Conservation (phyloP, 768 basidiomycete genomes). For the Lanmaoa rubissima region DNA sequence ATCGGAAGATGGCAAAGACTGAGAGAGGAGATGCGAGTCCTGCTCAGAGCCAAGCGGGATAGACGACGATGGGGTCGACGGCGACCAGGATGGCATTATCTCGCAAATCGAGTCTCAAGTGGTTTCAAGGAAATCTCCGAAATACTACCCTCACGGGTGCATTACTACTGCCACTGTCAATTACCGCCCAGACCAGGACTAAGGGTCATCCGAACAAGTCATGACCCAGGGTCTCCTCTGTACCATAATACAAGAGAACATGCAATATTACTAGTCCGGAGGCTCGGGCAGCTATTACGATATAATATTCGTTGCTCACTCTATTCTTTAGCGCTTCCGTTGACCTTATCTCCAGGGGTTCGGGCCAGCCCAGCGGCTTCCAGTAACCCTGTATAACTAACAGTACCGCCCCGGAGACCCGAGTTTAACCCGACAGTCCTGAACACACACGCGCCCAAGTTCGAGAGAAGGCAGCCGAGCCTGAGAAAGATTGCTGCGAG, state of each 20-base stretch:
- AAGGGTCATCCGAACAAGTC: not conserved
- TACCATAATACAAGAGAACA: too few species aligned
- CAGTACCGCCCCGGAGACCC: conserved; percentile 19
- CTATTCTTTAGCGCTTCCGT: conserved; percentile 17
- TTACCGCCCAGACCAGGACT: too few species aligned
- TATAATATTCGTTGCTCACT: not conserved
- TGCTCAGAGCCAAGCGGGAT: conserved; percentile 21
- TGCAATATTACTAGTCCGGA: not conserved
- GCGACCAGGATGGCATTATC: conserved; percentile 31
- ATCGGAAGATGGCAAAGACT: conserved; percentile 40
- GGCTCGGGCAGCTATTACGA: not conserved
- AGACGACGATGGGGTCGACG: conserved; percentile 31
- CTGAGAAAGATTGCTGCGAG: conserved; percentile 11
- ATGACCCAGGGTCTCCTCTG: not conserved
- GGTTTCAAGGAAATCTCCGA: not conserved
- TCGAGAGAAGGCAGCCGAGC: conserved; percentile 23
- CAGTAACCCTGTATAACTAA: conserved; percentile 20
- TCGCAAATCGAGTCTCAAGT: not conserved
- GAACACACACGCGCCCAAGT: conserved; percentile 23
- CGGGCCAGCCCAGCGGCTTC: conserved; percentile 19
- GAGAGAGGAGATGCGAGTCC: conserved; percentile 46
- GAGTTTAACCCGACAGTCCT: conserved; percentile 19
- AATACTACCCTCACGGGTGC: not conserved
- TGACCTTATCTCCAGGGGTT: not conserved
- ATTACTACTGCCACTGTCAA: too few species aligned